A percentile compares a stretch with the other conserved stretches of the same genome.
Conservation (phyloP, 176 grass and related monocot species). For the Hordeum marinum region DNA sequence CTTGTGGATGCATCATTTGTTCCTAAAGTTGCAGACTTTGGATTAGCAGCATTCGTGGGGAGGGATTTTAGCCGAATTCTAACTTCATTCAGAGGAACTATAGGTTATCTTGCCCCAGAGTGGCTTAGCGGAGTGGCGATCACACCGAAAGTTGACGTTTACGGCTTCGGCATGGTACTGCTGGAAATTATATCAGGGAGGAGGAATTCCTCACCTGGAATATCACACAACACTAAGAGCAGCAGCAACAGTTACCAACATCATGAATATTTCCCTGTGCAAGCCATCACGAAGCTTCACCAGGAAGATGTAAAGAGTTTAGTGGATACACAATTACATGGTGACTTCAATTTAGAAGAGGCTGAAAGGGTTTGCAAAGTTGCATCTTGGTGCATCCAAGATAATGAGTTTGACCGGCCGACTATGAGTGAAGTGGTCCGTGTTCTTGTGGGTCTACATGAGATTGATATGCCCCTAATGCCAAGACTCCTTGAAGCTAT, state of each 20-base stretch:
- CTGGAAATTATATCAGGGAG: not conserved
- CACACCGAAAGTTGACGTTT: not conserved
- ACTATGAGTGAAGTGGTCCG: not conserved
- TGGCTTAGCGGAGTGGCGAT: not conserved
- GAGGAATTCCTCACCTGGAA: not conserved
- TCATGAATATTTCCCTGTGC: not conserved
- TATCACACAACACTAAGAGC: not conserved
- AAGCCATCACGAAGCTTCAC: not conserved
- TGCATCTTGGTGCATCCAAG: not conserved
- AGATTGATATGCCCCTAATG: not conserved
- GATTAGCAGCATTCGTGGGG: slow-evolving; percentile 21
- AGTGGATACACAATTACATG: not conserved
- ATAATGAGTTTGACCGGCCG: not conserved
- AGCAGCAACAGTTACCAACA: not conserved
- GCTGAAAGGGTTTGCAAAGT: not conserved
- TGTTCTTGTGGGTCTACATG: not conserved
- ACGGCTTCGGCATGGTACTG: not conserved
- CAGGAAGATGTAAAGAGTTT: not conserved
- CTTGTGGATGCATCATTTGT: slow-evolving; percentile 28
- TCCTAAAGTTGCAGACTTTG: slow-evolving; percentile 64
- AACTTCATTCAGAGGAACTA: not conserved
- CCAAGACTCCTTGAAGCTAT: not conserved
- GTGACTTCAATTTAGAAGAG: not conserved
- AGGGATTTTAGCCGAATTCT: not conserved
- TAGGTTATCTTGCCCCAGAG: not conserved